Base-by-base conservation (phyloP, 2,329 filamentous ascomycete genomes). In the Cladophialophora exuberans region DNA sequence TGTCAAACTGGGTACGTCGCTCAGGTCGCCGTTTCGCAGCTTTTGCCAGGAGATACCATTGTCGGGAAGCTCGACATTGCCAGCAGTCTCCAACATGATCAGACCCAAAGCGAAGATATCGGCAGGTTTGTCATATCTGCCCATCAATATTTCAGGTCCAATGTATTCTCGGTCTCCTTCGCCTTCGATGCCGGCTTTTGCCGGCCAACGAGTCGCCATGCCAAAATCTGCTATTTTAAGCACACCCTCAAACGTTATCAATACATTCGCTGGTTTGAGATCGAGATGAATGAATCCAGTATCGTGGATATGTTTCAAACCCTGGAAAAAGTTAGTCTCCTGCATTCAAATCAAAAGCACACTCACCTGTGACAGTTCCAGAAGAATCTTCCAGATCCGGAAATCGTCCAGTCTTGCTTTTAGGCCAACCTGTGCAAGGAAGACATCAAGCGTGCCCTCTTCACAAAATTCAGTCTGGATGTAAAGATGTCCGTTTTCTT, bases 381-480 rank as follows among this genome's bases (percentile, higher is more conserved):
- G 82, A 65, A 97, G 77, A 54, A 97, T 93, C 76, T 99, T 99
- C 90, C 94, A 99, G 71, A 97, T 97, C 59, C 94, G 84, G 74
- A 99, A 99, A 70, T 97, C 94, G 72, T 99, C 94, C 62, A 99
- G 76, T 64, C 93, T 84, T 42, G 90, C 92, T 69, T 89, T 90
- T 58, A 87, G 81, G 20, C 94, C 94, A 57, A 90, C 84, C 54
- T 88, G 83, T n/a, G 84, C 82, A 25, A 99, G 79, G 69, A 97
- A 99, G 13, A 85, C 81, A 69, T 95, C 88, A 38, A 99, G 77
- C 57, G 90, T 96, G 13, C 94, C 94, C 69, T 96, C 90, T 69
- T 97, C 92, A 67, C 94, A 99, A 69, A 87, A 97, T 68, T 99
- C 94, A 0, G 93, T 97, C 75, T 97, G 93, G 57, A 99, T 97